Conservation (phyloP, 2,329 filamentous ascomycete species). For the Fusarium multiceps region DNA sequence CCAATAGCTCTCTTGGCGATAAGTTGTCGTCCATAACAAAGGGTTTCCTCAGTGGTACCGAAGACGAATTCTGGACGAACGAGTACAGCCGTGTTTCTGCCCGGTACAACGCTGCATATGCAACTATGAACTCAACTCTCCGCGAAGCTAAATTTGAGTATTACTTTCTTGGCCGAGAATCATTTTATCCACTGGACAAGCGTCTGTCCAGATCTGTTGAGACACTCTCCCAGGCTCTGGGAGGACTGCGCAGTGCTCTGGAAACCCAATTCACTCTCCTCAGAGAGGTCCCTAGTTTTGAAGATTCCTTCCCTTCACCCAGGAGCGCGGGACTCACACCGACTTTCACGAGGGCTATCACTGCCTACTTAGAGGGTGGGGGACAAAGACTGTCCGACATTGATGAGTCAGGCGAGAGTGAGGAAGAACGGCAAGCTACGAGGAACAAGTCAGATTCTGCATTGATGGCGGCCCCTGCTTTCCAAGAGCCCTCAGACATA, state of each 20-base stretch:
- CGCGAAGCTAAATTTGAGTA: constrained; percentile 91
- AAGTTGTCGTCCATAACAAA: constrained; percentile 85
- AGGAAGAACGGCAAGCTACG: constrained; percentile 55
- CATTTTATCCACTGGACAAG: constrained; percentile 81
- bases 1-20: constrained; percentile 80
- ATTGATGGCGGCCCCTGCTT: constrained; percentile 50
- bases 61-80: constrained; percentile 77
- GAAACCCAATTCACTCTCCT: constrained; percentile 88
- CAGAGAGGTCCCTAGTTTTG: constrained; percentile 64
- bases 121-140: constrained; percentile 78
- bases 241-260: constrained; percentile 89
- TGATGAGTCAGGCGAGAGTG: constrained; percentile 71
- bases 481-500: constrained; percentile 79
- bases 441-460: constrained; percentile 48
- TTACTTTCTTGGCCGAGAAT: constrained; percentile 82
- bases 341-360: constrained; percentile 44
- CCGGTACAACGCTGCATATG: constrained; percentile 74
- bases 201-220: constrained; percentile 86
- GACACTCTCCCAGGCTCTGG: constrained; percentile 86
- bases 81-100: constrained; percentile 71
- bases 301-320: constrained; percentile 29
- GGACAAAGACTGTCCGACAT: constrained; percentile 69
- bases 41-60: constrained; percentile 84
- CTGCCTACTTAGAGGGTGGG: constrained; percentile 53
- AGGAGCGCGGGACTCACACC: constrained; percentile 41